Evolutionary conservation across 2,329 filamentous ascomycete species (phyloP).

Genomic region (Cytospora mali): DNA sequence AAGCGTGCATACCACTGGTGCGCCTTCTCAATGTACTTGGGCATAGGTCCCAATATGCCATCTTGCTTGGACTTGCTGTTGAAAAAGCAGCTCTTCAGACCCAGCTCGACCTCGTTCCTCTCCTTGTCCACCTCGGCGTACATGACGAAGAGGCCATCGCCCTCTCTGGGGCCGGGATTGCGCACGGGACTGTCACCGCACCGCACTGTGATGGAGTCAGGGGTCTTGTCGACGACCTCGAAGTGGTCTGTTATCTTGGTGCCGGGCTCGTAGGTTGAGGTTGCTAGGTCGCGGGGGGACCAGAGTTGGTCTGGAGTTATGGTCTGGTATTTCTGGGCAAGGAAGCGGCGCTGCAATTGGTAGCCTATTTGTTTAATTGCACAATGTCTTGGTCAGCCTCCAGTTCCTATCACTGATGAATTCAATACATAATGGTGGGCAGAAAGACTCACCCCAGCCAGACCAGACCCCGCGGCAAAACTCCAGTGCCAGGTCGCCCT

Average conservation of each 20-base stretch:
- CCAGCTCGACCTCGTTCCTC: slow-evolving; percentile 62
- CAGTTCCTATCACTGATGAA: background rate
- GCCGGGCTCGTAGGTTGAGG: slow-evolving; percentile 62
- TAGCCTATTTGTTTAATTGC: slow-evolving; percentile 47
- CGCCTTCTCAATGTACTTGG: slow-evolving; percentile 40
- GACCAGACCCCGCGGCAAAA: slow-evolving; percentile 71
- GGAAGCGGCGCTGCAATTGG: slow-evolving; percentile 58
- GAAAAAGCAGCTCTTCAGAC: slow-evolving; percentile 66
- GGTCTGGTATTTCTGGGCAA: slow-evolving; percentile 62
- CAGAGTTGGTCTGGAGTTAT: slow-evolving; percentile 64
- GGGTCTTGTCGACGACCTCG: slow-evolving; percentile 67
- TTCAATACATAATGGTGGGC: too few species aligned
- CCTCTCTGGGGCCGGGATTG: slow-evolving; percentile 55
- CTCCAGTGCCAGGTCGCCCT: slow-evolving; percentile 59
- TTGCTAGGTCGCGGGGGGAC: slow-evolving; percentile 55
- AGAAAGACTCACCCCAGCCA: slow-evolving; percentile 57
- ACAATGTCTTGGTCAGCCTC: background rate
- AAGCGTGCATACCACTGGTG: slow-evolving; percentile 47
- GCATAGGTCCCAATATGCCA: slow-evolving; percentile 40
- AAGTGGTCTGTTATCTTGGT: slow-evolving; percentile 72
- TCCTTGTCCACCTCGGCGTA: slow-evolving; percentile 61
- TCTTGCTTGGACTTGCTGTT: slow-evolving; percentile 42
- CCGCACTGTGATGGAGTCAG: slow-evolving; percentile 62
- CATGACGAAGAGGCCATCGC: slow-evolving; percentile 70
- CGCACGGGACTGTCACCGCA: slow-evolving; percentile 65